These are phyloP conservation scores for Dictyostelium firmibasis DNA, from an alignment of 78 protist species.

Conservation along the genomic window DNA sequence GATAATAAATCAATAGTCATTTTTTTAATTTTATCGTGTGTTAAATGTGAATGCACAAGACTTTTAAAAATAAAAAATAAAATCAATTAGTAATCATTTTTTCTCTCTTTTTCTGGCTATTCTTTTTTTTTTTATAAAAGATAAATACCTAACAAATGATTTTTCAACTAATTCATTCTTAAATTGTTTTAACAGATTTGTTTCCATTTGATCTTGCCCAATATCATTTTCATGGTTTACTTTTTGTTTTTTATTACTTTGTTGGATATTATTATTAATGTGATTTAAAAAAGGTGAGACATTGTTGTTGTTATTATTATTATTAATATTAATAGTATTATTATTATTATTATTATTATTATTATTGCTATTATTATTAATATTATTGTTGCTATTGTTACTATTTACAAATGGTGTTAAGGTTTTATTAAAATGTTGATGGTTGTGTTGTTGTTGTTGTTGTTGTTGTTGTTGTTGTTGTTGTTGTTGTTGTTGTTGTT, in stretches of 20 bases:
- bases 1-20: background rate
- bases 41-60: background rate
- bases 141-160: slow-evolving; percentile 2
- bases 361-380: background rate
- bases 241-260: slow-evolving; percentile 5
- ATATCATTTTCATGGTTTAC: background rate
- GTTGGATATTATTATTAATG: background rate
- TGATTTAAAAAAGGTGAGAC: background rate
- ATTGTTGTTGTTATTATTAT: background rate
- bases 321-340: too few relatives aligned
- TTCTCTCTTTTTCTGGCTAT: too few relatives aligned
- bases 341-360: too few relatives aligned
- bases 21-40: background rate
- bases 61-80: background rate
- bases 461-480: slow-evolving; percentile 5
- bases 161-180: background rate
- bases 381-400: background rate
- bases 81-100: background rate
- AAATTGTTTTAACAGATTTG: background rate
- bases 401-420: background rate
- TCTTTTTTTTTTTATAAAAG: background rate
- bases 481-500: background rate
- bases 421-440: background rate
- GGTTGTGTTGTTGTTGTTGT: background rate
- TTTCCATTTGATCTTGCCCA: background rate